A percentile compares a stretch with the other conserved stretches of the same genome.
phyloP scores from a whole-genome alignment of 495 filamentous ascomycete species.

The Trichocladium antarcticum region DNA sequence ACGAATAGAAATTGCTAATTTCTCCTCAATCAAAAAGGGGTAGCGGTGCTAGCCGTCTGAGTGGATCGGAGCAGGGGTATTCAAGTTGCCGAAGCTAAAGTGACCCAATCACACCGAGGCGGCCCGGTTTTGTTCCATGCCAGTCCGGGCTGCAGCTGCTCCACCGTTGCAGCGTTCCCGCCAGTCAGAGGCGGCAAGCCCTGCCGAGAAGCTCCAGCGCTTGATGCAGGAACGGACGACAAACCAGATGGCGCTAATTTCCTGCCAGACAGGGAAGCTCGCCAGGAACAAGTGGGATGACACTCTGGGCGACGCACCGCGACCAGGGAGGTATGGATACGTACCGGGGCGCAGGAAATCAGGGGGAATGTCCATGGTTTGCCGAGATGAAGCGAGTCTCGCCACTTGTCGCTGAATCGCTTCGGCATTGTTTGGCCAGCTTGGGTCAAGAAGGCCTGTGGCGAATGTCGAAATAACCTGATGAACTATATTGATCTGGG shows the following conservation, averaged over 20 bases:
- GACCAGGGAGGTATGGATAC: no score
- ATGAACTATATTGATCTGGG: no score
- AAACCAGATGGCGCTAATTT: conserved; percentile 21
- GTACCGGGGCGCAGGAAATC: conserved; percentile 1
- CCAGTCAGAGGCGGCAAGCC: conserved; percentile 6
- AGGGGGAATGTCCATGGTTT: conserved; percentile 5
- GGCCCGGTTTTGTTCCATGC: conserved; percentile 8
- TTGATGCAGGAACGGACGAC: conserved; percentile 17
- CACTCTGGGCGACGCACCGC: no score
- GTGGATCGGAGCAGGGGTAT: conserved; percentile 10
- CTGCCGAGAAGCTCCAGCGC: neutral
- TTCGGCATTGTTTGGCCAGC: no score
- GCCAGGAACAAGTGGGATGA: neutral
- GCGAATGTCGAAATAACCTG: no score
- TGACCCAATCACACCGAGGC: neutral
- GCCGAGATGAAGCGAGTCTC: conserved; percentile 4
- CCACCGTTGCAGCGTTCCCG: conserved; percentile 1
- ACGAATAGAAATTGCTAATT: conserved; percentile 31
- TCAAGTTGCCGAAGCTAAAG: neutral
- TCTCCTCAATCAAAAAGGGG: conserved; percentile 26
- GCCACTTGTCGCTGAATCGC: neutral
- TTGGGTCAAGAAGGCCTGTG: no score
- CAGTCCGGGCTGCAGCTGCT: conserved; percentile 2
- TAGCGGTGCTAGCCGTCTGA: neutral
- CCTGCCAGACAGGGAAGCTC: neutral